phyloP scores from a whole-genome alignment of 192 early-diverging fungal genomes.

The Backusella mclennaniae region DNA sequence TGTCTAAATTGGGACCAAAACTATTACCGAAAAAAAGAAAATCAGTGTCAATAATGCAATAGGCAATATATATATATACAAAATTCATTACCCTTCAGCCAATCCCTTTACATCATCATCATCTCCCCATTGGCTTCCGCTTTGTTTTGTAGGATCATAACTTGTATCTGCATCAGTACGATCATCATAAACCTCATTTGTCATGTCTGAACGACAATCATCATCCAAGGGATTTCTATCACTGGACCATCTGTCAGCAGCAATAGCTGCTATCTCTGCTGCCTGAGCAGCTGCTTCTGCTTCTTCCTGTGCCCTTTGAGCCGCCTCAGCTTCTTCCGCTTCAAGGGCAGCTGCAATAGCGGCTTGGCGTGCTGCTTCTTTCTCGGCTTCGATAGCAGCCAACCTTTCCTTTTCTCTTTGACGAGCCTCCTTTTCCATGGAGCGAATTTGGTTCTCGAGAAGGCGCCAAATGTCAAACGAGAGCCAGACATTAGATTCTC shows the following conservation, averaged over 20 bases:
- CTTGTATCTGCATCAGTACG: constrained; percentile 17
- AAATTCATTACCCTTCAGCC: constrained; percentile 37
- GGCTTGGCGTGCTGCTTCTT: constrained; percentile 18
- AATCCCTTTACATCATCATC: constrained; percentile 33
- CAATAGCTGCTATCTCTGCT: constrained; percentile 27
- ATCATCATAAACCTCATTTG: constrained; percentile 18
- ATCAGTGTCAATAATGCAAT: neutral
- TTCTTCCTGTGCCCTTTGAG: constrained; percentile 3
- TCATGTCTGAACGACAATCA: constrained; percentile 35
- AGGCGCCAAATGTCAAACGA: constrained; percentile 62
- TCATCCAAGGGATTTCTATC: constrained; percentile 37
- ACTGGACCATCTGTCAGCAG: constrained; percentile 25
- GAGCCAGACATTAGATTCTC: constrained; percentile 55
- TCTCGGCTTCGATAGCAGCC: constrained; percentile 32
- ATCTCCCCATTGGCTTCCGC: constrained; percentile 33
- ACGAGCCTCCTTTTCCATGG: constrained; percentile 58
- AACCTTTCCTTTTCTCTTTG: constrained; percentile 41
- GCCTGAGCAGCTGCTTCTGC: constrained; percentile 32
- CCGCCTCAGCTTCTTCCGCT: constrained; percentile 13
- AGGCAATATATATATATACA: neutral
- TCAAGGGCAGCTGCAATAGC: constrained; percentile 18
- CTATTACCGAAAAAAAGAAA: constrained; percentile 4
- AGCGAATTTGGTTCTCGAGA: constrained; percentile 58
- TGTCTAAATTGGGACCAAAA: constrained; percentile 35
- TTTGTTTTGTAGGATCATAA: neutral